Evolutionary conservation across 2,329 filamentous ascomycete species (phyloP).

Genomic region (Xenoacremonium recifei): DNA sequence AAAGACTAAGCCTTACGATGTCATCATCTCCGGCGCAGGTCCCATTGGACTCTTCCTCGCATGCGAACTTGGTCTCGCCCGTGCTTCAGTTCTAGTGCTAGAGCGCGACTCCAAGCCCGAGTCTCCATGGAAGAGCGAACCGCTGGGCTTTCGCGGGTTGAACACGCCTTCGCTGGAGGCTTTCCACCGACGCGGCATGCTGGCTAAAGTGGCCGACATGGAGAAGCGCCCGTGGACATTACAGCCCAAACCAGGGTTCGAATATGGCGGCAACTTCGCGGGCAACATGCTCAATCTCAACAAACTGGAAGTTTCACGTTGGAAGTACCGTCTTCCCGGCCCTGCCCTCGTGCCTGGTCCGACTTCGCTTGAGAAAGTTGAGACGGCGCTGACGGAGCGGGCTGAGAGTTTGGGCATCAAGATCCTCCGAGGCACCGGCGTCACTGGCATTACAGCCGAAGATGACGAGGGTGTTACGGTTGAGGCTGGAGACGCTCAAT

Average conservation of each 20-base stretch:
- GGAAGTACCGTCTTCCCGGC: constrained; percentile 30
- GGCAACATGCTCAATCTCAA: constrained; percentile 27
- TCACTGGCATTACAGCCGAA: constrained; percentile 19
- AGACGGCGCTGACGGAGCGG: constrained; percentile 16
- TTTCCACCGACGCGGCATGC: constrained; percentile 37
- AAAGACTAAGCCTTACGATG: too few species aligned
- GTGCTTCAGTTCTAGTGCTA: constrained; percentile 35
- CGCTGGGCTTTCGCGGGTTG: constrained; percentile 30
- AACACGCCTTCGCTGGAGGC: constrained; percentile 33
- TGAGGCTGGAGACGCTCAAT: constrained; percentile 10
- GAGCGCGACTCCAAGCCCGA: constrained; percentile 21
- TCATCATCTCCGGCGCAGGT: constrained; percentile 34
- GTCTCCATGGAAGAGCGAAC: constrained; percentile 26
- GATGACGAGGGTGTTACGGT: constrained; percentile 21
- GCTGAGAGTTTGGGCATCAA: constrained; percentile 26
- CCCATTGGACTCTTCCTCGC: constrained; percentile 36
- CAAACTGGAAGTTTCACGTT: constrained; percentile 26
- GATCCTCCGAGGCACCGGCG: constrained; percentile 25
- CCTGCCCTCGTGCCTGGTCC: constrained; percentile 23
- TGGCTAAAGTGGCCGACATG: constrained; percentile 28
- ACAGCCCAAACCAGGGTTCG: too few species aligned
- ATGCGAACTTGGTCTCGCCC: constrained; percentile 33
- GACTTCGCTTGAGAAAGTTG: constrained; percentile 20
- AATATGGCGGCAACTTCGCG: constrained; percentile 34
- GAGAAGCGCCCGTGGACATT: too few species aligned